These are phyloP conservation scores for Colletotrichum kahawae DNA, from an alignment of 2,329 filamentous ascomycete species.

Conservation along the genomic window DNA sequence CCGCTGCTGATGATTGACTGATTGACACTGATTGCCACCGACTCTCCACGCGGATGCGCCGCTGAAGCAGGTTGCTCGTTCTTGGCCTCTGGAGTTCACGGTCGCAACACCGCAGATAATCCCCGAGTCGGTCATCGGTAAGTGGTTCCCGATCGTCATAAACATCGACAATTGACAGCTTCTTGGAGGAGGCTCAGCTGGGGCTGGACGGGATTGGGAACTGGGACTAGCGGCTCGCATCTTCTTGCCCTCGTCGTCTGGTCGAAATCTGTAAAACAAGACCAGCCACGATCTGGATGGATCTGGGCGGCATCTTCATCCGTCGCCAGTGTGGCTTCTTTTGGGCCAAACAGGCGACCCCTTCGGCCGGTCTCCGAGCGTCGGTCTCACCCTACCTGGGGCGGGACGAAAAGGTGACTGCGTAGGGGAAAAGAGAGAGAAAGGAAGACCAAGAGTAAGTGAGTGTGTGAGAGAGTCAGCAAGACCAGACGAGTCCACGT, in stretches of 20 bases:
- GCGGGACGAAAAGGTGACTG: neutral
- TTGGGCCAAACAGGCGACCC: neutral
- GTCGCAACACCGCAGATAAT: neutral
- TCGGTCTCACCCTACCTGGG: neutral
- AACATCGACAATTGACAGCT: neutral
- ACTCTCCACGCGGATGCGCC: neutral
- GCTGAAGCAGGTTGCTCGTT: neutral
- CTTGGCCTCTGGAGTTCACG: neutral
- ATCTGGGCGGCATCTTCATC: neutral
- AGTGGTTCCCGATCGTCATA: slow-evolving; percentile 5
- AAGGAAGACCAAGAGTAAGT: neutral
- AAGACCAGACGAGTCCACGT: slow-evolving; percentile 9
- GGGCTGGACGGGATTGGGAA: neutral
- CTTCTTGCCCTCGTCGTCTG: neutral
- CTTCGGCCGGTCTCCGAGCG: slow-evolving; percentile 8
- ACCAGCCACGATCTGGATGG: neutral
- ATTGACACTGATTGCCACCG: neutral
- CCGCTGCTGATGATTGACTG: neutral
- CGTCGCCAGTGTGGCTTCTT: neutral
- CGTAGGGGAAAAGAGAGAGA: neutral
- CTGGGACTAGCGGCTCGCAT: neutral
- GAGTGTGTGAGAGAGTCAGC: neutral
- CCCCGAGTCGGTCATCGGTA: neutral
- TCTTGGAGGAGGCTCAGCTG: neutral
- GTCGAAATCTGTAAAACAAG: neutral